Base-by-base conservation (phyloP, 2,329 filamentous ascomycete genomes). In the Nigrograna mackinnonii region DNA sequence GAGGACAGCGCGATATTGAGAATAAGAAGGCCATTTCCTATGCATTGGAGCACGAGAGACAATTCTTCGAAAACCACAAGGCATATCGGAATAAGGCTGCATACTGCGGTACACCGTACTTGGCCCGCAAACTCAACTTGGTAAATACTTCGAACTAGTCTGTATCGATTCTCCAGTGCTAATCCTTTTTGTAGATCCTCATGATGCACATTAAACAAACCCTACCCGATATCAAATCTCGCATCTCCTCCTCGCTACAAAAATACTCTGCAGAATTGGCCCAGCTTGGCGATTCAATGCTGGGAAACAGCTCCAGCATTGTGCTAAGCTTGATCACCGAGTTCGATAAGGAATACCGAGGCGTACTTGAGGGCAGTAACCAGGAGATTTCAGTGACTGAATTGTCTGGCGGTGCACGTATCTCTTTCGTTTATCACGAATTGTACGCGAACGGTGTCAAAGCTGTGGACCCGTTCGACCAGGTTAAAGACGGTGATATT, bases 151-250 rank as follows among this genome's bases (percentile, higher is more conserved):
- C 26, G 22, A 19, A 2, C 11, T 7, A 18, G 14, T 17, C 14
- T 5, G 17, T n/a, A 6, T 14, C 28, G n/a, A 17, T 14, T 36
- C 24, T 17, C 22, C 35, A 17, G 49, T 5, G 40, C 65, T 69
- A 52, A 71, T 54, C 6, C 3, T 22, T 37, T 12, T n/a, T n/a
- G n/a, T 62, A 82, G 79, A 97, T 99, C 65, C 81, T 99, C 57
- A 97, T 99, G 92, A 99, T 99, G 94, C 94, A 99, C 77, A 99
- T 99, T 78, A 99, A 99, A 75, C 92, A 99, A 76, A 99, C 94
- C 2, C 82, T 99, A 12, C 94, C 94, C 30, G 94, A 99, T 66
- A 99, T 99, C 78, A 99, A 99, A 76, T 90, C 89, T 12, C 87
- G 95, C 51, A 99, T 99, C 58, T 83, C 88, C n/a, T 87, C 89